Percentiles rank a stretch among this genome's conserved stretches.
These are phyloP conservation scores for Mucor racemosus DNA, from an alignment of 371 early-diverging fungal genomes.

Conservation along the genomic window DNA sequence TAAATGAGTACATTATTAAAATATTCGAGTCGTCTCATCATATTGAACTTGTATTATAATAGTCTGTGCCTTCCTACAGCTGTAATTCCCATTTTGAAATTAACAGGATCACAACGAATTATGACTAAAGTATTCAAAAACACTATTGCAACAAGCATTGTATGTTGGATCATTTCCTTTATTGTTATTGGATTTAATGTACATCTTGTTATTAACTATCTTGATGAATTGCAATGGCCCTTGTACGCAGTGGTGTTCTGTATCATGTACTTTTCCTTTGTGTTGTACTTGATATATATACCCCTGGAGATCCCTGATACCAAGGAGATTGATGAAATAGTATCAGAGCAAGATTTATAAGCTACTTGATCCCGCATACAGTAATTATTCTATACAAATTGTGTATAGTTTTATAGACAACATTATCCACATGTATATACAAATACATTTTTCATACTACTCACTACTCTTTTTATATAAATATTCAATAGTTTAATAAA, in stretches of 20 bases:
- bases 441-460: background rate
- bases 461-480: background rate
- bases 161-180: slow-evolving; percentile 48
- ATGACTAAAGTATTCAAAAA: slow-evolving; percentile 57
- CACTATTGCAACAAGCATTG: slow-evolving; percentile 26
- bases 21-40: background rate
- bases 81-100: slow-evolving; percentile 71
- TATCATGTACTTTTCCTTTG: slow-evolving; percentile 27
- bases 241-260: slow-evolving; percentile 19
- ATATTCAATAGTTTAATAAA: background rate
- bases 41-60: background rate
- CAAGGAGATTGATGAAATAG: slow-evolving; percentile 15
- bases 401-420: too few species aligned
- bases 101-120: slow-evolving; percentile 55
- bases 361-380: too few species aligned
- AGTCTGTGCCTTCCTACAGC: slow-evolving; percentile 75
- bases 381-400: too few species aligned
- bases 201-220: slow-evolving; percentile 53
- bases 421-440: too few species aligned
- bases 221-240: slow-evolving; percentile 28
- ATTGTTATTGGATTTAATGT: slow-evolving; percentile 63
- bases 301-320: slow-evolving; percentile 17
- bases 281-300: slow-evolving; percentile 24
- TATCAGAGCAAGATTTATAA: background rate
- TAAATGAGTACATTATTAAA: slow-evolving; percentile 8